Base-by-base conservation (phyloP, 257 asterid species). In the Solanum gandarillasii region DNA sequence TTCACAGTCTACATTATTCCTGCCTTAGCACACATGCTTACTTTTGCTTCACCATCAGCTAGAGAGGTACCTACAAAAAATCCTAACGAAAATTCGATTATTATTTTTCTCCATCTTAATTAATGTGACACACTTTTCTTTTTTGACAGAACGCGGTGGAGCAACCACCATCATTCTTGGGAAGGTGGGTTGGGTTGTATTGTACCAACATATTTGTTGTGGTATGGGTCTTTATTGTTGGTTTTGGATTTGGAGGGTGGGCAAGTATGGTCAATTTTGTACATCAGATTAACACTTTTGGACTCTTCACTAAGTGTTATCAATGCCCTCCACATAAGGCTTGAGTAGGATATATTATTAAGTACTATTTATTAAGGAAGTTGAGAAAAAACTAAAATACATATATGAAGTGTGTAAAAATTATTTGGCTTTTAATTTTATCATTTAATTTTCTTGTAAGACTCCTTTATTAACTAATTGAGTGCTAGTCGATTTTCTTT, bases 161-260 rank as follows among this genome's bases (percentile, higher is more conserved):
- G 90, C 92, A 94, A 89, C 95, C 98, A 67, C 98, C 98, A 55
- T 92, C 86, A 88, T 13, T 89, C 43, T 10, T 95, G n/a, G 96
- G 98, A 58, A 93, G 98, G 5, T 95, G 98, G 98, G 91, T 84
- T 36, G 98, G 98, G 1, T 82, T 92, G 87, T 95, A 91, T 90
- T 89, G 91, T 2, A 72, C 93, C 90, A 95, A 95, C 90, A 85
- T 95, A 68, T 95, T 94, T 88, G 95, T 95, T 86, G 98, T 95
- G 91, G 93, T 58, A 29, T 95, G 98, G 98, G 98, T 95, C 85
- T 91, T 95, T 60, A 88, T 95, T 3, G 91, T 95, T 85, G 98
- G 98, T 3, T 95, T 95, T 86, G 98, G 96, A 88, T 94, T 94
- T 89, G 98, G 98, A 88, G 98, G 98, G 78, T 95, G 98, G 98